These are phyloP conservation scores for Diaporthe destruens DNA, from an alignment of 2,329 filamentous ascomycete species.

Conservation along the genomic window DNA sequence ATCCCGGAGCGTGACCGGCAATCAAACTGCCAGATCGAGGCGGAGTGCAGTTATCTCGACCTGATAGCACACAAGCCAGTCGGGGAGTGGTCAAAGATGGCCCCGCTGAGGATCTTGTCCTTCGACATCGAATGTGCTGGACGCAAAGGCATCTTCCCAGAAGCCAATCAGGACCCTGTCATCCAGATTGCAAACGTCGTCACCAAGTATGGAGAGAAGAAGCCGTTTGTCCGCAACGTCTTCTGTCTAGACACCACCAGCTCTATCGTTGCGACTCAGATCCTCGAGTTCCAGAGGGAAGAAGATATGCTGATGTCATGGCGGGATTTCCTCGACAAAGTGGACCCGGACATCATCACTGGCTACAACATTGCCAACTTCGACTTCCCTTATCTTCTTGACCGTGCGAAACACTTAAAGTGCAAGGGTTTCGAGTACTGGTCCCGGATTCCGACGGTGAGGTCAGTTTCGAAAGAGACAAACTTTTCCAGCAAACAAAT, in stretches of 20 bases:
- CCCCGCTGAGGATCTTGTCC: slow-evolving; percentile 89
- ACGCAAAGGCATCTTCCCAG: slow-evolving; percentile 96
- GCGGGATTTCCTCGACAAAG: slow-evolving; percentile 89
- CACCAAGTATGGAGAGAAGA: slow-evolving; percentile 92
- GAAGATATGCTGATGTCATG: slow-evolving; percentile 92
- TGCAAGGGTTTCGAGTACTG: slow-evolving; percentile 85
- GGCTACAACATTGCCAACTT: slow-evolving; percentile 99
- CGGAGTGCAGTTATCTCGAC: slow-evolving; percentile 83
- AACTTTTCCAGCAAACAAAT: slow-evolving; percentile 99
- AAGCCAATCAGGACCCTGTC: slow-evolving; percentile 90
- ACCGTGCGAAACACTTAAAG: slow-evolving; percentile 88
- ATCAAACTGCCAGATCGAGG: slow-evolving; percentile 97
- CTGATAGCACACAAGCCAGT: slow-evolving; percentile 89
- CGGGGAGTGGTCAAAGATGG: slow-evolving; percentile 98
- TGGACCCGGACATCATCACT: slow-evolving; percentile 97
- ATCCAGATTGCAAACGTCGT: slow-evolving; percentile 99
- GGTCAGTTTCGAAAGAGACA: slow-evolving; percentile 79
- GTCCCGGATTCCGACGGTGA: slow-evolving; percentile 80
- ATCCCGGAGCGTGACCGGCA: slow-evolving; percentile 76
- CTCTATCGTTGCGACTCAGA: slow-evolving; percentile 92
- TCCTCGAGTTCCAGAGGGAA: slow-evolving; percentile 85
- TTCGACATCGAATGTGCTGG: slow-evolving; percentile 99
- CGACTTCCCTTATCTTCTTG: slow-evolving; percentile 95
- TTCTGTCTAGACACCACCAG: slow-evolving; percentile 95
- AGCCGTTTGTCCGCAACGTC: slow-evolving; percentile 95